Evolutionary conservation across 2,329 filamentous ascomycete species (phyloP).

Genomic region (Seiridium cupressi): DNA sequence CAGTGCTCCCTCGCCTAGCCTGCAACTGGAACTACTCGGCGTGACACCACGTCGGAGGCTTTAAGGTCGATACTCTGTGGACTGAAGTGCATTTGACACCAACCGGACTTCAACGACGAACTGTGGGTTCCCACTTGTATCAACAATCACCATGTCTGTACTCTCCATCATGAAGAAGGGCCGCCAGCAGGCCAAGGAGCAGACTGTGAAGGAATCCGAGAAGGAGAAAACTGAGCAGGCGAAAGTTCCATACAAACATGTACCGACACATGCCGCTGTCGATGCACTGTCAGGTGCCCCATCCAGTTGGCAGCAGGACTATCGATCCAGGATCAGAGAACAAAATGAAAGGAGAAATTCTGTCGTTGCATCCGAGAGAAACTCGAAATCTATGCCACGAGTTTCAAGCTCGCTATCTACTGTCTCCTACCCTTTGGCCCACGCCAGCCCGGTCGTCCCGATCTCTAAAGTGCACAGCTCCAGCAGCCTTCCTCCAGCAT

Average conservation of each 20-base stretch:
- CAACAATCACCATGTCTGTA: slow-evolving; percentile 48
- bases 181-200: slow-evolving; percentile 54
- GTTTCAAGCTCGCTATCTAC: slow-evolving; percentile 45
- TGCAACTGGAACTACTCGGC: too few relatives aligned
- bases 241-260: slow-evolving; percentile 53
- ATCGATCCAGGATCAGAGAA: slow-evolving; percentile 46
- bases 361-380: slow-evolving; percentile 37
- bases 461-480: slow-evolving; percentile 44
- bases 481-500: slow-evolving; percentile 31
- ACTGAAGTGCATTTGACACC: too few relatives aligned
- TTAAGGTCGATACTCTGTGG: too few relatives aligned
- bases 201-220: slow-evolving; percentile 46
- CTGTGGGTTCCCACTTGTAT: background rate
- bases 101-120: background rate
- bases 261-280: slow-evolving; percentile 59
- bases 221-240: slow-evolving; percentile 40
- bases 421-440: slow-evolving; percentile 43
- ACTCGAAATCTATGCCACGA: slow-evolving; percentile 34
- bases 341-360: slow-evolving; percentile 49
- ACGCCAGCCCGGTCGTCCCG: slow-evolving; percentile 35
- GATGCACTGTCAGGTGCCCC: slow-evolving; percentile 57
- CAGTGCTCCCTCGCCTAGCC: too few relatives aligned
- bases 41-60: too few relatives aligned
- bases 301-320: slow-evolving; percentile 46
- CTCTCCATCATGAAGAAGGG: slow-evolving; percentile 52